Evolutionary conservation across 176 grass and related monocot genomes (phyloP).

Genomic region (Triticum urartu): DNA sequence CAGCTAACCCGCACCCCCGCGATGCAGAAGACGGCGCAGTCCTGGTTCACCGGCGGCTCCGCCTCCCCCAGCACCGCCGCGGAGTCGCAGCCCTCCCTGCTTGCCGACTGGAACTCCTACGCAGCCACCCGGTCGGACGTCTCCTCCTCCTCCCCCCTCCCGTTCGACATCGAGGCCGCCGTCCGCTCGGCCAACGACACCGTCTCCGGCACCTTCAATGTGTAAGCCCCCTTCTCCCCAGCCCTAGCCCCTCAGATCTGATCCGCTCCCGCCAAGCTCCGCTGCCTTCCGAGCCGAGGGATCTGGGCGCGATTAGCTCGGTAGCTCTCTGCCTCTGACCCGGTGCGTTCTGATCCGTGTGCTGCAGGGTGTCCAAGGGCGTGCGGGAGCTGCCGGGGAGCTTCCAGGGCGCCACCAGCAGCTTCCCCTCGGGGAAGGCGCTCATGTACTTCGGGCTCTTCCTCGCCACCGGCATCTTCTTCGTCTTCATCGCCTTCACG

Average conservation of each 20-base stretch:
- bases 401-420: constrained; percentile 88
- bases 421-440: constrained; percentile 80
- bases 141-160: constrained; percentile 47
- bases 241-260: not conserved
- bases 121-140: constrained; percentile 60
- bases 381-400: constrained; percentile 88
- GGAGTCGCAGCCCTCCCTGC: constrained; percentile 63
- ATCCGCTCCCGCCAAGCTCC: not conserved
- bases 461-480: constrained; percentile 91
- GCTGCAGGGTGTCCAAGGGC: constrained; percentile 68
- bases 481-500: constrained; percentile 85
- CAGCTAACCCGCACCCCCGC: not conserved
- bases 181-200: constrained; percentile 90
- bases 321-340: not conserved
- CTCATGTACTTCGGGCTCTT: constrained; percentile 95
- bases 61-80: constrained; percentile 8
- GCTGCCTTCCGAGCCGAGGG: not conserved
- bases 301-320: not conserved
- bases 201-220: constrained; percentile 85
- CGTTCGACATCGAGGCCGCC: constrained; percentile 90
- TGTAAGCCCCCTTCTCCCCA: constrained; percentile 34
- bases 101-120: constrained; percentile 96
- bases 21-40: constrained; percentile 89
- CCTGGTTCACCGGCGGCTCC: constrained; percentile 72
- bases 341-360: not conserved